Conservation (phyloP, 108 stramenopile species). For the Nitzschia palea region DNA sequence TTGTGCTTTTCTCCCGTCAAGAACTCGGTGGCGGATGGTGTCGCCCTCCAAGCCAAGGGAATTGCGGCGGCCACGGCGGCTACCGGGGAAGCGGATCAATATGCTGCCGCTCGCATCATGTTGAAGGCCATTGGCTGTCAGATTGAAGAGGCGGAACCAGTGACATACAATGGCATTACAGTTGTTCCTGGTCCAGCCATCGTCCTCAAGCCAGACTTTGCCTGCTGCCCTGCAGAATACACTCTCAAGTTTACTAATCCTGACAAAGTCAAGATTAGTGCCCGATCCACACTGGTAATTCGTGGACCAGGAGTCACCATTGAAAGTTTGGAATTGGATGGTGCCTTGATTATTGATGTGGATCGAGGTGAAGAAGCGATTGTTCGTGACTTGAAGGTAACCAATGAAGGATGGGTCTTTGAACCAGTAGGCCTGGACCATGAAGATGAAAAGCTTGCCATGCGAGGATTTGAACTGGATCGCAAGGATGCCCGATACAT, state of each 20-base stretch:
- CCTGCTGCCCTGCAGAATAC: slow-evolving; percentile 64
- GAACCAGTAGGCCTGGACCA: slow-evolving; percentile 27
- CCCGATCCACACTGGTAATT: slow-evolving; percentile 78
- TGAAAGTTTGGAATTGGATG: slow-evolving; percentile 84
- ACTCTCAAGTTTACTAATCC: slow-evolving; percentile 67
- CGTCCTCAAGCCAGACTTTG: slow-evolving; percentile 78
- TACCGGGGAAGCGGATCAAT: slow-evolving; percentile 93
- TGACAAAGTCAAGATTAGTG: slow-evolving; percentile 71
- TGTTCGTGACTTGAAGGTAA: slow-evolving; percentile 56
- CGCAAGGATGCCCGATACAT: slow-evolving; percentile 35
- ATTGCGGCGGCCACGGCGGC: slow-evolving; percentile 90
- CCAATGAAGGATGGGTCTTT: slow-evolving; percentile 78
- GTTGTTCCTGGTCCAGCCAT: slow-evolving; percentile 74
- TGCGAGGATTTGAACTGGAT: slow-evolving; percentile 70
- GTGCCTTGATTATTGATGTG: slow-evolving; percentile 71
- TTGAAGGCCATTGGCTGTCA: slow-evolving; percentile 71
- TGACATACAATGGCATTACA: slow-evolving; percentile 59
- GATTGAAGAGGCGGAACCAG: slow-evolving; percentile 51
- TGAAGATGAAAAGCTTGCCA: slow-evolving; percentile 59
- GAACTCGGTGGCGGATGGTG: slow-evolving; percentile 91
- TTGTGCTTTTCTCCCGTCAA: slow-evolving; percentile 95
- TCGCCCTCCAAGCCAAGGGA: slow-evolving; percentile 71
- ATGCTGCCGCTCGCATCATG: slow-evolving; percentile 55
- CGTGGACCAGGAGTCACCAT: slow-evolving; percentile 70
- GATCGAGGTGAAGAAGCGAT: slow-evolving; percentile 58